Conservation (phyloP, 495 filamentous ascomycete genomes). For the Talaromyces proteolyticus region DNA sequence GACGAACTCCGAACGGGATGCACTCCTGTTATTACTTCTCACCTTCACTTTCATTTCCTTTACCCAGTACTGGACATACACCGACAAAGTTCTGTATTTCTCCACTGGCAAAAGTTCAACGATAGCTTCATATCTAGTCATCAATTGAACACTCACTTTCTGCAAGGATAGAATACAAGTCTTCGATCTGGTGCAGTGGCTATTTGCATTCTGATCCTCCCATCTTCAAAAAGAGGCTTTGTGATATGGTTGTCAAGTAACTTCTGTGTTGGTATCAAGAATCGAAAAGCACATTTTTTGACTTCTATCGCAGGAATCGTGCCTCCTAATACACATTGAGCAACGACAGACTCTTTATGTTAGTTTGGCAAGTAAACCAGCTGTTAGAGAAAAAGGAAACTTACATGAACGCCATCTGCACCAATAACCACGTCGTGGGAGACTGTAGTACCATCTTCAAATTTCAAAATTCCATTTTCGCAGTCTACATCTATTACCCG, state of each 20-base stretch:
- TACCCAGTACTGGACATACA: constrained; percentile 23
- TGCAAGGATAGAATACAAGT: constrained; percentile 40
- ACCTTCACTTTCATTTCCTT: background rate
- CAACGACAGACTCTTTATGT: constrained; percentile 16
- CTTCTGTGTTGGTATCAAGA: constrained; percentile 32
- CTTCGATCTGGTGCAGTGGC: constrained; percentile 20
- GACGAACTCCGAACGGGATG: background rate
- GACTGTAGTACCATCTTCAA: constrained; percentile 19
- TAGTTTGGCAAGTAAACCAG: background rate
- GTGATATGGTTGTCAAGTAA: constrained; percentile 26
- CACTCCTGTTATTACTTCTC: background rate
- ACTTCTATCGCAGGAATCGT: constrained; percentile 12
- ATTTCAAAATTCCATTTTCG: constrained; percentile 28
- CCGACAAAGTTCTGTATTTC: constrained; percentile 37
- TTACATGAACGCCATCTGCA: constrained; percentile 47
- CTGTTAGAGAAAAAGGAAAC: too few species aligned
- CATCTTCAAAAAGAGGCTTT: constrained; percentile 15
- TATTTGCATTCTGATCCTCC: constrained; percentile 20
- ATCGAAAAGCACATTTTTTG: constrained; percentile 40
- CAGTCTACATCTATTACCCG: constrained; percentile 29
- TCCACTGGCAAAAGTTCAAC: constrained; percentile 13
- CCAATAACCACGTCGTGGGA: constrained; percentile 41
- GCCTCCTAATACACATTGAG: constrained; percentile 10
- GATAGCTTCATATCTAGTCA: background rate
- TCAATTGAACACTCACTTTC: constrained; percentile 15